Evolutionary conservation across 768 basidiomycete genomes (phyloP).

Genomic region (Mycena filopes): DNA sequence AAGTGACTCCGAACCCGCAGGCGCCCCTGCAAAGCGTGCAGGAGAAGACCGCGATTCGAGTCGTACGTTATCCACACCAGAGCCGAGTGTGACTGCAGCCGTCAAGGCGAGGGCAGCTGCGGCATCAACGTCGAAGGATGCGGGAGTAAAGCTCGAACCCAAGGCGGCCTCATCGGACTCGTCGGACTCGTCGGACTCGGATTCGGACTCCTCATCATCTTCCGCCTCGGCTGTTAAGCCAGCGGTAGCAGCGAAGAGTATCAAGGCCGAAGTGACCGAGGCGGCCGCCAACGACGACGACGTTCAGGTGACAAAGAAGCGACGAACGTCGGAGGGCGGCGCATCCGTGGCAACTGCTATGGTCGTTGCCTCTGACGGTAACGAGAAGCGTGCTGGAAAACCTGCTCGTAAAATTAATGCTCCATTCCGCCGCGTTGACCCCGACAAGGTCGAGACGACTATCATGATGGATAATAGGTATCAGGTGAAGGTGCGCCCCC

Average conservation of each 20-base stretch:
- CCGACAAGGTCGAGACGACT: slow-evolving; percentile 58
- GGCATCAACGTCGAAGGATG: background rate
- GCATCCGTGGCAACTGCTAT: slow-evolving; percentile 59
- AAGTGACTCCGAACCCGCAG: slow-evolving; percentile 39
- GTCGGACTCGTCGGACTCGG: slow-evolving; percentile 31
- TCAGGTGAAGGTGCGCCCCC: slow-evolving; percentile 70
- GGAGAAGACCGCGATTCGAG: slow-evolving; percentile 48
- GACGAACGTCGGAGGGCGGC: slow-evolving; percentile 63
- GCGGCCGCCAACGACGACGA: slow-evolving; percentile 34
- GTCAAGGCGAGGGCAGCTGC: background rate
- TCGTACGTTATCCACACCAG: slow-evolving; percentile 44
- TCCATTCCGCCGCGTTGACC: slow-evolving; percentile 86
- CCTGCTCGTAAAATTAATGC: slow-evolving; percentile 57
- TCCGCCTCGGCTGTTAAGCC: slow-evolving; percentile 36
- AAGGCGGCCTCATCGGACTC: background rate
- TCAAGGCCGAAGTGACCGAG: slow-evolving; percentile 16
- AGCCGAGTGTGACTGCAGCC: background rate
- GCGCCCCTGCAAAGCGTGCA: slow-evolving; percentile 12
- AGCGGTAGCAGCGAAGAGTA: slow-evolving; percentile 19
- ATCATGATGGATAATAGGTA: slow-evolving; percentile 78
- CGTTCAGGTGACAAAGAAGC: slow-evolving; percentile 66
- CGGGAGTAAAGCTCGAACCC: background rate
- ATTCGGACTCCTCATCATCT: slow-evolving; percentile 36
- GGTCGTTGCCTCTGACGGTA: slow-evolving; percentile 35
- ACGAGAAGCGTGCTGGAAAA: slow-evolving; percentile 40